These are phyloP conservation scores for Skeletonema tropicum DNA, from an alignment of 108 stramenopile species.

Conservation along the genomic window DNA sequence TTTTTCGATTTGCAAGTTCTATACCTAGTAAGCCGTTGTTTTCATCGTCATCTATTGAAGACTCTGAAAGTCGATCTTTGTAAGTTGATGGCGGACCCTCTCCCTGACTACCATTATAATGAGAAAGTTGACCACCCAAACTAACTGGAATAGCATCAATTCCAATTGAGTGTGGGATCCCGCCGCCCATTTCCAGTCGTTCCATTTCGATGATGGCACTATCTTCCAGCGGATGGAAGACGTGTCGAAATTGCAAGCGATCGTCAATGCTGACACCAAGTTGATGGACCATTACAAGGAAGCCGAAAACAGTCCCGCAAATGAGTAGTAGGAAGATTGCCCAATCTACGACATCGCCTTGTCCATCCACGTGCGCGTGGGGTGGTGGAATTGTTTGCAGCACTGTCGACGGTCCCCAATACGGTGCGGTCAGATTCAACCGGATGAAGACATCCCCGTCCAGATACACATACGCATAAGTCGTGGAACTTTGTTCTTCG, in stretches of 20 bases:
- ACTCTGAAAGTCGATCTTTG: not conserved
- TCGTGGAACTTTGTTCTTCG: constrained; percentile 20
- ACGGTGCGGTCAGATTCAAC: constrained; percentile 75
- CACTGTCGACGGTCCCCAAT: constrained; percentile 32
- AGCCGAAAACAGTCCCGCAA: constrained; percentile 45
- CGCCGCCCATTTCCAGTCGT: constrained; percentile 32
- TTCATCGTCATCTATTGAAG: constrained; percentile 3
- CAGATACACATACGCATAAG: constrained; percentile 64
- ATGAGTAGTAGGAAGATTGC: constrained; percentile 45
- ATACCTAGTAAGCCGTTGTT: not conserved
- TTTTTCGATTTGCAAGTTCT: not conserved
- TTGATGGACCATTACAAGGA: constrained; percentile 50
- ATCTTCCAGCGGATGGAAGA: constrained; percentile 39
- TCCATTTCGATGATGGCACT: constrained; percentile 14
- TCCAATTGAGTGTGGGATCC: constrained; percentile 41
- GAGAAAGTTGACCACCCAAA: constrained; percentile 28
- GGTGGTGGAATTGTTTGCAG: constrained; percentile 48
- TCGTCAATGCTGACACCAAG: constrained; percentile 42
- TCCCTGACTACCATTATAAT: not conserved
- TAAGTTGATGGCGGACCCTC: not conserved
- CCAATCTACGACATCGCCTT: constrained; percentile 49
- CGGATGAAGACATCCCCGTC: no score
- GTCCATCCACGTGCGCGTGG: constrained; percentile 35
- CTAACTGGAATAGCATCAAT: constrained; percentile 43
- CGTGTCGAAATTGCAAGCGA: constrained; percentile 36